Percentiles rank a stretch among this genome's conserved stretches.
Conservation (phyloP, 768 basidiomycete species). For the Cyclocybe aegerita region DNA sequence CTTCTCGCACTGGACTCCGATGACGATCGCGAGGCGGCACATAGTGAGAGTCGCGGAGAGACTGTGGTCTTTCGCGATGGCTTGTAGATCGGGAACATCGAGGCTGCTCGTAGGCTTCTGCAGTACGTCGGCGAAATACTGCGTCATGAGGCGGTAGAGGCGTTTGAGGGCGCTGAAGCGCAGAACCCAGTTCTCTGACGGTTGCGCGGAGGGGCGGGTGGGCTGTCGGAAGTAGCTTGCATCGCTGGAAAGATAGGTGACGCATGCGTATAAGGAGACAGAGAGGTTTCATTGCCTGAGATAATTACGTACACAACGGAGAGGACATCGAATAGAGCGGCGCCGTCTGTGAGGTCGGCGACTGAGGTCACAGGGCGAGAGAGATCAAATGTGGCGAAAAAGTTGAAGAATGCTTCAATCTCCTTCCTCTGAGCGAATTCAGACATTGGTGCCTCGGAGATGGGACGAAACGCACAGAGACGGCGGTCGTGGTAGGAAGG, state of each 20-base stretch:
- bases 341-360: slow-evolving; percentile 79
- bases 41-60: slow-evolving; percentile 65
- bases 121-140: slow-evolving; percentile 83
- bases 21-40: slow-evolving; percentile 81
- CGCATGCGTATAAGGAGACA: neutral
- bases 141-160: slow-evolving; percentile 84
- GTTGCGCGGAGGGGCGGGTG: slow-evolving; percentile 55
- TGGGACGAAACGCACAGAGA: neutral
- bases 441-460: slow-evolving; percentile 24
- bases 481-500: neutral
- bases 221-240: slow-evolving; percentile 73
- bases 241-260: slow-evolving; percentile 50
- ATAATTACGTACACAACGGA: slow-evolving; percentile 62
- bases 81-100: slow-evolving; percentile 86
- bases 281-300: neutral
- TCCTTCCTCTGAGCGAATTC: slow-evolving; percentile 52
- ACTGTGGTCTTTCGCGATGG: slow-evolving; percentile 76
- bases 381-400: slow-evolving; percentile 74
- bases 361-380: slow-evolving; percentile 59
- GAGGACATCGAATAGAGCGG: slow-evolving; percentile 73
- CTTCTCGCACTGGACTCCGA: slow-evolving; percentile 85
- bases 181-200: slow-evolving; percentile 87
- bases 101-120: slow-evolving; percentile 76
- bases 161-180: slow-evolving; percentile 83
- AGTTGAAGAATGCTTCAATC: slow-evolving; percentile 78